These are phyloP conservation scores for Eimeria maxima DNA, from an alignment of 169 alveolate genomes.

Conservation along the genomic window DNA sequence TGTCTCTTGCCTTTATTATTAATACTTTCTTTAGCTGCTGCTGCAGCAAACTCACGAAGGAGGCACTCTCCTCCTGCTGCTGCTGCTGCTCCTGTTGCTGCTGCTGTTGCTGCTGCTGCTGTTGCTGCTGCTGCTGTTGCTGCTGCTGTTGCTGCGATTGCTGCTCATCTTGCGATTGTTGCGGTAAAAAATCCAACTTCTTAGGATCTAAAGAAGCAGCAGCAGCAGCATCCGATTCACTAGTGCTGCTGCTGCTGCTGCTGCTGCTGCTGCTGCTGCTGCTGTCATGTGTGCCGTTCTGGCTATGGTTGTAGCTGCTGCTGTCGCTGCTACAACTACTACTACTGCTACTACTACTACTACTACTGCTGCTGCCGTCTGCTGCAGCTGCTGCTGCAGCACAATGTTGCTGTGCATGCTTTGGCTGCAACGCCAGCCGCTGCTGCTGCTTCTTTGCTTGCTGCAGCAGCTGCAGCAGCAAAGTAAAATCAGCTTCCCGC, in stretches of 20 bases:
- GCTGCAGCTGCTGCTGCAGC: neutral
- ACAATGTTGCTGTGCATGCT: neutral
- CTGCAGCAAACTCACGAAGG: neutral
- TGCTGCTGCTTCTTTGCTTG: constrained; percentile 14
- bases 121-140: neutral
- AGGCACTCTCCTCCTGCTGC: constrained; percentile 1
- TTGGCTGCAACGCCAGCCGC: neutral
- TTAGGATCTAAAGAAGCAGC: neutral
- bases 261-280: neutral
- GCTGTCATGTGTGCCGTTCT: neutral
- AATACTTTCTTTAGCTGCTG: constrained; percentile 30
- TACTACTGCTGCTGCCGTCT: too few species aligned
- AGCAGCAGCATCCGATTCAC: neutral
- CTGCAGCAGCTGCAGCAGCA: constrained; percentile 56
- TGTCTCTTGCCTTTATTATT: neutral
- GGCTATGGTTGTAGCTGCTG: neutral
- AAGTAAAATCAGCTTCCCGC: constrained; percentile 39
- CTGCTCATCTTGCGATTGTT: too few species aligned
- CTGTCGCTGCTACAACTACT: constrained; percentile 1
- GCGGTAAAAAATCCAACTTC: neutral
- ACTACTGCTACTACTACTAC: neutral
- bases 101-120: constrained; percentile 29
- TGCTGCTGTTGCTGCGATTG: too few species aligned
- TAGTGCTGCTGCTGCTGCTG: neutral
- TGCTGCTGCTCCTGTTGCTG: constrained; percentile 5